phyloP scores from a whole-genome alignment of 495 filamentous ascomycete species.

The Lophiostoma macrostomum region DNA sequence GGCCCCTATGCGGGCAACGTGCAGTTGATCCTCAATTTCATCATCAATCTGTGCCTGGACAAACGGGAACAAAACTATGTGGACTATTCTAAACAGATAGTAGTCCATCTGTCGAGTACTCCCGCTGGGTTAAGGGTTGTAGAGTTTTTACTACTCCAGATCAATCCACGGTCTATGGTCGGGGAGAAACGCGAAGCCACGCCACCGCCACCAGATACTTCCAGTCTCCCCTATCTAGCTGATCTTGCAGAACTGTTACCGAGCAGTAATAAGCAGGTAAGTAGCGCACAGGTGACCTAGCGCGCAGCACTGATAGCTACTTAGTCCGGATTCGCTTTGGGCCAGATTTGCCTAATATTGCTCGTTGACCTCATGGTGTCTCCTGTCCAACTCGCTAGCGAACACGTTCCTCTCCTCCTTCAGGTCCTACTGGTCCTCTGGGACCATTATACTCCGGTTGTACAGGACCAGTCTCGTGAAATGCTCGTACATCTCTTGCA shows the following conservation, averaged over 20 bases:
- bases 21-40: constrained; percentile 88
- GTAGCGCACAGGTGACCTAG: constrained; percentile 11
- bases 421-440: constrained; percentile 92
- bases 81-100: constrained; percentile 94
- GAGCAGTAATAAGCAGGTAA: constrained; percentile 75
- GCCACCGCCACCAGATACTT: constrained; percentile 69
- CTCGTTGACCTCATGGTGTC: constrained; percentile 95
- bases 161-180: constrained; percentile 87
- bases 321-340: constrained; percentile 75
- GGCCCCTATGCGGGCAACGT: constrained; percentile 95
- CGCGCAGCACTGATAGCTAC: constrained; percentile 13
- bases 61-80: constrained; percentile 96
- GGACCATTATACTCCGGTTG: constrained; percentile 93
- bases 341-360: constrained; percentile 88
- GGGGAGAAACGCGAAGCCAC: constrained; percentile 73
- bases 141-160: constrained; percentile 86
- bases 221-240: constrained; percentile 79
- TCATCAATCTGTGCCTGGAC: constrained; percentile 88
- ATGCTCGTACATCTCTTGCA: constrained; percentile 98
- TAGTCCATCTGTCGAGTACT: constrained; percentile 90
- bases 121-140: constrained; percentile 88
- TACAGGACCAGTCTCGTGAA: constrained; percentile 93
- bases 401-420: constrained; percentile 77
- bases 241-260: constrained; percentile 78
- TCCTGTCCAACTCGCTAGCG: constrained; percentile 70